A percentile compares a stretch with the other conserved stretches of the same genome.
phyloP scores from a whole-genome alignment of 257 asterid species.

The Solanum clarkiae region DNA sequence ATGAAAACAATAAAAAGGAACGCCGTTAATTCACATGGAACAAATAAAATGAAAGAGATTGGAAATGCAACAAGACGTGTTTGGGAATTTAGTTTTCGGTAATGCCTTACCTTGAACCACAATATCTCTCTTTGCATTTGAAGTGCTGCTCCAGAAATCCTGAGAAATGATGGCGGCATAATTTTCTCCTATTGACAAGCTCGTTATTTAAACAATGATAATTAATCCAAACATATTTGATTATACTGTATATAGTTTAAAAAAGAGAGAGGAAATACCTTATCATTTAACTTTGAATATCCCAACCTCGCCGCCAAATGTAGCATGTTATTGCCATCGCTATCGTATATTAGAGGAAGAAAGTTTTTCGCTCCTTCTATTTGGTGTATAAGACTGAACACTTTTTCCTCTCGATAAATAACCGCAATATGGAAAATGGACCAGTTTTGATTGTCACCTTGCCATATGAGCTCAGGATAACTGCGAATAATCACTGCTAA shows the following conservation, averaged over 20 bases:
- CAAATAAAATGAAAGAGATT: not conserved
- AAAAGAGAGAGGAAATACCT: too few relatives aligned
- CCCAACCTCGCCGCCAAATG: conserved; percentile 21
- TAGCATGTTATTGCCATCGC: conserved; percentile 7
- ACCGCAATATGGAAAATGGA: not conserved
- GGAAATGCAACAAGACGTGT: not conserved
- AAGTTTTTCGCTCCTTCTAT: not conserved
- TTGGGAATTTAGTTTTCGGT: not conserved
- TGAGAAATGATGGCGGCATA: not conserved
- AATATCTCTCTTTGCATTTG: conserved; percentile 27
- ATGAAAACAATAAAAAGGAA: not conserved
- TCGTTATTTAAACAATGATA: not conserved
- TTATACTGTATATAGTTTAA: not conserved
- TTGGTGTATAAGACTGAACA: not conserved
- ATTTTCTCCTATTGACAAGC: not conserved
- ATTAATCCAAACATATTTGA: not conserved
- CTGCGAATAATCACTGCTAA: not conserved
- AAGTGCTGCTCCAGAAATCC: conserved; percentile 25
- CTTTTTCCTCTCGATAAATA: not conserved
- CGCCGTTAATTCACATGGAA: not conserved
- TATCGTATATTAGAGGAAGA: not conserved
- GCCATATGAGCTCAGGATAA: conserved; percentile 10
- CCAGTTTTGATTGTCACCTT: not conserved
- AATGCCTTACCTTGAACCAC: conserved; percentile 21
- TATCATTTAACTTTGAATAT: too few relatives aligned